Evolutionary conservation across 768 basidiomycete genomes (phyloP).

Genomic region (Kondoa malvinella): DNA sequence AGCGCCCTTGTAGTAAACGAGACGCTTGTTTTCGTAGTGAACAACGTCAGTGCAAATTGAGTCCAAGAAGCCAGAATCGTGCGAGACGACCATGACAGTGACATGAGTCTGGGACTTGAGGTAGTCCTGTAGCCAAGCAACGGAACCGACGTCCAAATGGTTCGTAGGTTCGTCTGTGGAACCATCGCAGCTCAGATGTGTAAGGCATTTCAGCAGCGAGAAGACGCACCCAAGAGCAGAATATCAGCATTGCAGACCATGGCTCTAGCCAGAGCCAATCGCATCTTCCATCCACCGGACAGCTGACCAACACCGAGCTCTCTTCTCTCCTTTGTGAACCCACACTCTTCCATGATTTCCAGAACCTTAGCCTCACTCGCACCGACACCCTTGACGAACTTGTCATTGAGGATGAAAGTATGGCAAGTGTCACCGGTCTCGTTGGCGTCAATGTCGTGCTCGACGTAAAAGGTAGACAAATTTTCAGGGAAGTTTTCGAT

Average conservation of each 20-base stretch:
- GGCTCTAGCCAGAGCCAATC: constrained; percentile 77
- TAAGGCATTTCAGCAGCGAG: constrained; percentile 51
- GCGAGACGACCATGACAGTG: constrained; percentile 84
- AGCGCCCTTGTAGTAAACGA: constrained; percentile 86
- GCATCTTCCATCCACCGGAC: constrained; percentile 99
- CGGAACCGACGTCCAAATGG: constrained; percentile 45
- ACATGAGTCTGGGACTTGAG: constrained; percentile 61
- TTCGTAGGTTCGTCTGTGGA: constrained; percentile 30
- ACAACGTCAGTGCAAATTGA: constrained; percentile 91
- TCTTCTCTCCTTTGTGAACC: constrained; percentile 76
- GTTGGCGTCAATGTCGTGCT: constrained; percentile 54
- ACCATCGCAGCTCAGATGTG: constrained; percentile 30
- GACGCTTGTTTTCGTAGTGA: constrained; percentile 91
- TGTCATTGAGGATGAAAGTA: constrained; percentile 36
- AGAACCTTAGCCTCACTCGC: constrained; percentile 63
- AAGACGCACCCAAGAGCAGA: constrained; percentile 55
- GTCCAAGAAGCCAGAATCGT: constrained; percentile 94
- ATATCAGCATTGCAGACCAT: constrained; percentile 77
- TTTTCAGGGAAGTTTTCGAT: constrained; percentile 80
- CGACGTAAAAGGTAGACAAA: constrained; percentile 85
- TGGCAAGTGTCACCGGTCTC: constrained; percentile 26
- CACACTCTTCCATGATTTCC: constrained; percentile 65
- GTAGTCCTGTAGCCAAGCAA: constrained; percentile 81
- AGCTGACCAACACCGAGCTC: constrained; percentile 68
- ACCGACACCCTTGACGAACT: constrained; percentile 72